Conservation (phyloP, 2,329 filamentous ascomycete species). For the Dothideomycetes sp. region DNA sequence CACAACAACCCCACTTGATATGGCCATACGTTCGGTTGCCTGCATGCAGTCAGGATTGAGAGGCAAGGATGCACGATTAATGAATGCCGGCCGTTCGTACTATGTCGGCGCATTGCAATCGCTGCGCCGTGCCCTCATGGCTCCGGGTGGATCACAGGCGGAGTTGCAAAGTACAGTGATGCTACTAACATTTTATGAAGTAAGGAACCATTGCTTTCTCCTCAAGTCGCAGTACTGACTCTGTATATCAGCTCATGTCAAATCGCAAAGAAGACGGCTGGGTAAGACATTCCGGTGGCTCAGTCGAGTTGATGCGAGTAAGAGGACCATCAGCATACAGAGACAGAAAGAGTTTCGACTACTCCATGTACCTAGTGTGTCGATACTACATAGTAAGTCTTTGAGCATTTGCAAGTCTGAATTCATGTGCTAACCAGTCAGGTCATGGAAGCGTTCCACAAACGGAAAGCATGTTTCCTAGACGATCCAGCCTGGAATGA, state of each 20-base stretch:
- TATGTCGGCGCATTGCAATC: constrained; percentile 7
- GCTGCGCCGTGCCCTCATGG: constrained; percentile 5
- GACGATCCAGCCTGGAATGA: constrained; percentile 9
- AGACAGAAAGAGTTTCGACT: constrained; percentile 9
- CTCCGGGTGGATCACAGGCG: constrained; percentile 1
- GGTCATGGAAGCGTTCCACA: constrained; percentile 11
- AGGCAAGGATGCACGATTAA: background rate
- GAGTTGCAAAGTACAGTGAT: constrained; percentile 10
- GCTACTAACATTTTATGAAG: constrained; percentile 11
- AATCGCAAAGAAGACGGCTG: constrained; percentile 10
- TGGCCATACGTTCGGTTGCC: constrained; percentile 10
- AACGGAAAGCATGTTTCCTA: constrained; percentile 8
- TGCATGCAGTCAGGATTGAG: constrained; percentile 6
- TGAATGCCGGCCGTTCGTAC: constrained; percentile 2
- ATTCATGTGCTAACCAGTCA: background rate
- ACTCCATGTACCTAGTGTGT: constrained; percentile 13
- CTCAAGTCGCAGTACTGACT: no score
- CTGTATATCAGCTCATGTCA: constrained; percentile 1
- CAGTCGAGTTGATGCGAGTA: constrained; percentile 8
- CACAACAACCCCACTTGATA: background rate
- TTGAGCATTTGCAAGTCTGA: no score
- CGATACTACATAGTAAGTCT: constrained; percentile 8
- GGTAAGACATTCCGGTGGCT: constrained; percentile 8
- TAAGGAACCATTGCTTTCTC: background rate
- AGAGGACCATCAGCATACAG: constrained; percentile 10